Evolutionary conservation across 176 grass and related monocot genomes (phyloP), one percentile per base, ranked within the genome.

Genomic region (Rhipidocladum racemiflorum): DNA sequence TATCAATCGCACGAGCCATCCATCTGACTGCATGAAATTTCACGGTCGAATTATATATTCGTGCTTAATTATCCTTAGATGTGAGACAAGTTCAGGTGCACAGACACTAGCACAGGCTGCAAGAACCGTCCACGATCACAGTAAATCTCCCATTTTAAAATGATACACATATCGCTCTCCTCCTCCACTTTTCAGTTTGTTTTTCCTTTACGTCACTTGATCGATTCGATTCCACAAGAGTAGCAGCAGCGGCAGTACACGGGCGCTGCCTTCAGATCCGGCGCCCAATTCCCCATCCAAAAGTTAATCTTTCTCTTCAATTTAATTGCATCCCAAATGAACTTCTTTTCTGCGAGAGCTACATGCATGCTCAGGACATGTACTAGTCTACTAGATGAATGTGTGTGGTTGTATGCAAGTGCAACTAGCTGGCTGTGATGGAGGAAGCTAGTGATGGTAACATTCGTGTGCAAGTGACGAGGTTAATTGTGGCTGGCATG

Each of bases 91-190:
- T 2, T 5, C 10, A 34, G 32, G 39, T 8, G 36, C 30, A 30
- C 30, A 30, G 30, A 2, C 34, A 46, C 13, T n/a, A 4, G 36
- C 24, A 39, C 34, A 46, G 3, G 13, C 44, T 8, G 36, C 25
- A 30, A 17, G 36, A 68, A 40, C 13, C 35, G 35, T 3, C 54
- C 48, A 80, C 76, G 44, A 85, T 46, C 68, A 68, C 83, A 56
- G 79, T 87, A 29, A 29, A 72, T 78, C 76, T 73, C 48, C 49
- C 73, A 86, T 61, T 90, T 86, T 44, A 83, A 90, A 86, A 90
- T 65, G 55, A 77, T 2, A 82, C 88, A 30, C 73, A 86, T 68
- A 90, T 90, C 83, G 88, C 88, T 90, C 88, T 86, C 88, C 63
- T 59, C 55, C 77, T 51, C 78, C 72, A 15, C 79, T 78, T 86